Percentiles rank a stretch among this genome's conserved stretches.
phyloP scores from a whole-genome alignment of 331 rosid species.

The Telfairia occidentalis region DNA sequence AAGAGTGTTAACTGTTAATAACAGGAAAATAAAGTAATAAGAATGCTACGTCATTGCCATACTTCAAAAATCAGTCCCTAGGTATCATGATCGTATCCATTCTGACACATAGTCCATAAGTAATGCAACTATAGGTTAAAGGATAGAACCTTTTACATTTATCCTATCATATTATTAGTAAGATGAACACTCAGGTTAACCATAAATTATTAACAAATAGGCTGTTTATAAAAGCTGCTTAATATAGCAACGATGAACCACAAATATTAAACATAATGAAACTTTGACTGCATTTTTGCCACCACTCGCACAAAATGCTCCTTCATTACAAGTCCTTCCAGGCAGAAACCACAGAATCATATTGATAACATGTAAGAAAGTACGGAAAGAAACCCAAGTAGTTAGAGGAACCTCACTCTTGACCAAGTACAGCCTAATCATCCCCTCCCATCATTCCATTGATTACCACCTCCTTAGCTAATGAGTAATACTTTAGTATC shows the following conservation, averaged over 20 bases:
- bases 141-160: background rate
- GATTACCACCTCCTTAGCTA: background rate
- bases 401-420: background rate
- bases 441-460: background rate
- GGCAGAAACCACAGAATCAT: background rate
- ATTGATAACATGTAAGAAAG: background rate
- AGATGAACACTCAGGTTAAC: background rate
- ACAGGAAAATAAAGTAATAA: background rate
- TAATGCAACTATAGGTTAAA: background rate
- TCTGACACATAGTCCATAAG: background rate
- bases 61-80: background rate
- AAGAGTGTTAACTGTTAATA: background rate
- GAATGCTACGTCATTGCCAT: background rate
- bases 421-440: background rate
- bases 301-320: background rate
- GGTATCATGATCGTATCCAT: background rate
- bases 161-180: background rate
- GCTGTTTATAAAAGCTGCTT: background rate
- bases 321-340: background rate
- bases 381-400: background rate
- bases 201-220: background rate
- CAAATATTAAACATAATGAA: background rate
- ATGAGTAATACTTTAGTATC: background rate
- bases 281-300: background rate
- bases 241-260: background rate